Base-by-base conservation (phyloP, 1,139 yeast genomes). In the Pichia terricola region DNA sequence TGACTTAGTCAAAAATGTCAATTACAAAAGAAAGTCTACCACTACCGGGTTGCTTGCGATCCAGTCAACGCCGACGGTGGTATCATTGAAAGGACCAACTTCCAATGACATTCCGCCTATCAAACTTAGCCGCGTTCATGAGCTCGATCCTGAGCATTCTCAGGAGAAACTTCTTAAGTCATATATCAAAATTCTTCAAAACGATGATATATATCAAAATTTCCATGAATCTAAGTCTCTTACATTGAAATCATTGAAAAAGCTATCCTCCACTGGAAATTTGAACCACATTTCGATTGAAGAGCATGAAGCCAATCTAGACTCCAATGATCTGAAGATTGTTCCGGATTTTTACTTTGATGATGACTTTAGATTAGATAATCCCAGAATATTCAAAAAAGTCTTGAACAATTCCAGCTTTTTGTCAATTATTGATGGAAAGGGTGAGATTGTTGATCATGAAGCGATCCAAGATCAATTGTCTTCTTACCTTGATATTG, bases 21-120 rank as follows among this genome's bases (percentile, higher is more conserved):
- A 79, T 53, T 56, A 66, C 26, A 69, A 72, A 25, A 59, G 73
- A 35, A 60, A 64, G 39, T 57, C 60, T n/a, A 57, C 48, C 41
- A 55, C 51, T 31, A 51, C 52, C 39, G 55, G 58, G n/a, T 42
- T 61, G 43, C 32, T 63, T 3, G 53, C 65, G 28, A 50, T 60
- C 7, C 50, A 48, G 27, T 57, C 60, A 27, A 62, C 63, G 7
- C 51, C 62, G 5, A 55, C 62, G 1, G 62, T 58, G 5, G 50
- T 67, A 7, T 77, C 77, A 50, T 66, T 83, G 44, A 70, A 69
- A 42, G 72, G 81, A 4, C 97, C 98, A 0, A 81, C 96, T 0
- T 67, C 75, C 2, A 71, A 72, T 42, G 98, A 91, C 54, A 91
- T 91, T 25, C 96, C 97, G 0, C 89, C 83, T 33, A 81, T 88